phyloP scores from a whole-genome alignment of 805 yeast genomes.

The Yamadazyma phyllophila region DNA sequence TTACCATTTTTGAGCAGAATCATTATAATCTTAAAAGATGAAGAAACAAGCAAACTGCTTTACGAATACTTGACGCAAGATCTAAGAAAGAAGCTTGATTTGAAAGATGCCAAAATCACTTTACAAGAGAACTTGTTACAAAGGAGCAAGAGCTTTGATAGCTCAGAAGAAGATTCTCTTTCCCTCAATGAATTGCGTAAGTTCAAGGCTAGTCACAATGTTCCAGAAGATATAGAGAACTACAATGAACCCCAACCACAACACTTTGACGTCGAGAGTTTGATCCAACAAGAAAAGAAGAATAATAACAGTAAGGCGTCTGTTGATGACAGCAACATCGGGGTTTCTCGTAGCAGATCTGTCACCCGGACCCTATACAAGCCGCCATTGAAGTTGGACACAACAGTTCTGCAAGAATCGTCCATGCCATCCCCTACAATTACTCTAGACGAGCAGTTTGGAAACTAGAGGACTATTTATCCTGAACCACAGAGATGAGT shows the following conservation, averaged over 20 bases:
- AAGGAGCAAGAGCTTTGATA: constrained; percentile 28
- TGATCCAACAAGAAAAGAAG: constrained; percentile 10
- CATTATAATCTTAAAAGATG: constrained; percentile 36
- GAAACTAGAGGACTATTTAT: neutral
- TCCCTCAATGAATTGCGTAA: constrained; percentile 20
- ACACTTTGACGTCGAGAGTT: constrained; percentile 26
- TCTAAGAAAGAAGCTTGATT: constrained; percentile 5
- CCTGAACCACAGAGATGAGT: neutral
- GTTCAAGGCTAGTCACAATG: constrained; percentile 20
- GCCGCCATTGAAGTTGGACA: constrained; percentile 28
- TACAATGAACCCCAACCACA: constrained; percentile 38
- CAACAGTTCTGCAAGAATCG: constrained; percentile 9
- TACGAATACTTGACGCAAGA: constrained; percentile 19
- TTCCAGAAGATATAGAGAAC: constrained; percentile 3
- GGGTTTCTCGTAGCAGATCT: constrained; percentile 16
- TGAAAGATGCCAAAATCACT: constrained; percentile 22
- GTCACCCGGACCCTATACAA: constrained; percentile 36
- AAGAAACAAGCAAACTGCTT: constrained; percentile 24
- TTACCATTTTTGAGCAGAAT: constrained; percentile 37
- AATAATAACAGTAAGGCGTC: neutral
- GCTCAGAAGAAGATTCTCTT: constrained; percentile 18
- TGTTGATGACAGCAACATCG: constrained; percentile 16
- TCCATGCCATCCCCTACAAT: constrained; percentile 30
- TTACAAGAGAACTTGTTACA: constrained; percentile 39
- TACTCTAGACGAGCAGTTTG: constrained; percentile 34